Evolutionary conservation across 805 yeast species (phyloP), one percentile per base, ranked within the genome.

Genomic region (Tetrapisispora taiwanensis): DNA sequence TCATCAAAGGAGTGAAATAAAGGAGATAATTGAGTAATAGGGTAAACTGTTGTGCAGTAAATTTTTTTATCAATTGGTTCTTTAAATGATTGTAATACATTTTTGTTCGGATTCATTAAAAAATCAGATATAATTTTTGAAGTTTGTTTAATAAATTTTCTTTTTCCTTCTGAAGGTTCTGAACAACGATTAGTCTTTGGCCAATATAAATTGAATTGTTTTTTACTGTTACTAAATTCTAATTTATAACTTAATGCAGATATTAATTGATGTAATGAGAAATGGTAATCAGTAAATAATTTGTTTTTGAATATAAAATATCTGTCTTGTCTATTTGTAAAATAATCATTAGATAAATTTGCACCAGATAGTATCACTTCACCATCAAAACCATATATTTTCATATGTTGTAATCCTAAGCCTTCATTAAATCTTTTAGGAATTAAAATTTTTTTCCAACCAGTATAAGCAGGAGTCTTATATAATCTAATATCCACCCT

Each of bases 401-500:
- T 92, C 97, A 92, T 92, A 59, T 92, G 98, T 62, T 92, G 98
- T 42, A 92, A 72, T 0, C 98, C 98, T 53, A 75, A 71, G 3
- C 94, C 89, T 66, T 92, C 98, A 62, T 89, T 88, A 50, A 90
- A 71, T 49, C 98, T 73, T 47, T 75, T 81, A 0, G 98, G 98
- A 3, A 87, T 71, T 36, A 84, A 38, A 8, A 65, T 52, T 56
- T 80, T 79, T 45, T 76, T 73, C 47, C 85, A 56, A 0, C 95
- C 95, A 33, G 73, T 67, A 52, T 85, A 71, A 49, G 81, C 81
- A 0, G 98, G 98, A 0, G 98, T 90, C 54, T 84, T 94, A 63
- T 85, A 92, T 71, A 89, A 73, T 52, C 95, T 68, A 39, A 89
- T 67, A 54, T 84, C 85, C 19, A 90, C 89, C 45, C 95, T 69